Percentiles rank a stretch among this genome's conserved stretches.
Evolutionary conservation across 345 rosid genomes (phyloP).

Genomic region (Excoecaria agallocha): DNA sequence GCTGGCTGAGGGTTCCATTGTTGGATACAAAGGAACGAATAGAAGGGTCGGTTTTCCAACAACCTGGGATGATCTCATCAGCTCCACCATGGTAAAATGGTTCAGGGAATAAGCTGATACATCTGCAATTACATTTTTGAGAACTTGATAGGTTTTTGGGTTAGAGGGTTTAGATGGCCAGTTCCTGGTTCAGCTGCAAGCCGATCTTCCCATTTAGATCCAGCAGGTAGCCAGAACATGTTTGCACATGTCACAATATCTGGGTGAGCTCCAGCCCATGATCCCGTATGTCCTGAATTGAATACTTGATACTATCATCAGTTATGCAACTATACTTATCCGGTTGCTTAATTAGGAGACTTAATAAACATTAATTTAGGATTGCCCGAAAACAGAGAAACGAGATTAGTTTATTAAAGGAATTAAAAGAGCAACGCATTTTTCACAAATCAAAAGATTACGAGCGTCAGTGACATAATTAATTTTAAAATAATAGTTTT

Average conservation of each 20-base stretch:
- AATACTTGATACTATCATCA: too few relatives aligned
- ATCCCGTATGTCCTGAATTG: constrained; percentile 62
- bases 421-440: too few relatives aligned
- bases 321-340: too few relatives aligned
- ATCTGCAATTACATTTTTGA: constrained; percentile 57
- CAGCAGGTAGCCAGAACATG: constrained; percentile 86
- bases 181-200: constrained; percentile 82
- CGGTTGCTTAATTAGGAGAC: too few relatives aligned
- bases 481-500: too few relatives aligned
- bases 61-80: constrained; percentile 74
- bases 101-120: constrained; percentile 59
- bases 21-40: constrained; percentile 55
- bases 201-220: constrained; percentile 48
- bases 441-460: too few relatives aligned
- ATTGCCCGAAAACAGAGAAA: too few relatives aligned
- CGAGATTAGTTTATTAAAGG: too few relatives aligned
- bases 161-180: constrained; percentile 80
- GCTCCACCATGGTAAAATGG: constrained; percentile 70
- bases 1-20: constrained; percentile 64
- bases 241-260: constrained; percentile 77
- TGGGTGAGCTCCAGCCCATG: constrained; percentile 85
- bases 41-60: constrained; percentile 70
- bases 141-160: constrained; percentile 67
- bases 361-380: too few relatives aligned
- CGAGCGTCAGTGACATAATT: too few relatives aligned